These are phyloP conservation scores for Talaromyces sp. DNA, from an alignment of 2,329 filamentous ascomycete genomes.

Conservation along the genomic window DNA sequence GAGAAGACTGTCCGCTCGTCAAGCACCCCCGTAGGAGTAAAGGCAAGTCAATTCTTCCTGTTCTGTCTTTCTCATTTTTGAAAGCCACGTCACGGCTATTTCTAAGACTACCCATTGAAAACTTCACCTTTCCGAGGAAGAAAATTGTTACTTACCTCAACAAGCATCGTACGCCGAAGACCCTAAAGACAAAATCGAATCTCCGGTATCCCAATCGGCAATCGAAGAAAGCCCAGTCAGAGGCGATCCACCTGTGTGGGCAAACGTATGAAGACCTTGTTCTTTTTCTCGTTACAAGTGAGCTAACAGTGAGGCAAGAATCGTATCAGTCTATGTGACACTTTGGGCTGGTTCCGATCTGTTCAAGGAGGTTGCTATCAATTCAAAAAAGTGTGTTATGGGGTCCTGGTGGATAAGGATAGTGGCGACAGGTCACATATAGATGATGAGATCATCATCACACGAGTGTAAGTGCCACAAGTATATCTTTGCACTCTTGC, in stretches of 20 bases:
- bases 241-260: constrained; percentile 49
- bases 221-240: constrained; percentile 9
- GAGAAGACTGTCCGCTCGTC: background rate
- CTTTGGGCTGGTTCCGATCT: constrained; percentile 56
- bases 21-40: background rate
- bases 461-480: constrained; percentile 47
- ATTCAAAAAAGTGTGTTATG: constrained; percentile 44
- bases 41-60: background rate
- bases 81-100: too few relatives aligned
- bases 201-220: background rate
- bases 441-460: constrained; percentile 57
- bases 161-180: background rate
- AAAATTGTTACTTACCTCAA: background rate
- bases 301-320: constrained; percentile 14
- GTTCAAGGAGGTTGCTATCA: constrained; percentile 57
- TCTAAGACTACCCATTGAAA: background rate
- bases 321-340: constrained; percentile 58
- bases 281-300: background rate
- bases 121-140: background rate
- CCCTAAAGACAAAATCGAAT: background rate
- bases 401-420: constrained; percentile 55
- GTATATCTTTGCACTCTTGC: background rate
- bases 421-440: constrained; percentile 53
- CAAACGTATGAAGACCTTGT: constrained; percentile 31
- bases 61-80: background rate